These are phyloP conservation scores for Clonostachys rosea DNA, from an alignment of 2,329 filamentous ascomycete species.

Conservation along the genomic window DNA sequence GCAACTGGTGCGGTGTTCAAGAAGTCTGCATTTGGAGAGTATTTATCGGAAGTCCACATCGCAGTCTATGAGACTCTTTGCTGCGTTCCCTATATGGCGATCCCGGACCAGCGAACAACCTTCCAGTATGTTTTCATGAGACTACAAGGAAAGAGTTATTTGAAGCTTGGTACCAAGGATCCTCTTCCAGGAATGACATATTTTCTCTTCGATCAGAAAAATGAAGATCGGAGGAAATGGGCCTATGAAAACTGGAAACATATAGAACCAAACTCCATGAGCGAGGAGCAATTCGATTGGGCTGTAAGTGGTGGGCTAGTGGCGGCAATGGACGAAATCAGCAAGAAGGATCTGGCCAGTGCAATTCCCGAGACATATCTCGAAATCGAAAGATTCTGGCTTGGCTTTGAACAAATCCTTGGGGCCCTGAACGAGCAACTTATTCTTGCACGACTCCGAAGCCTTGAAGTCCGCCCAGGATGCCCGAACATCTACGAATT, in stretches of 20 bases:
- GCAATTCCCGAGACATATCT: constrained; percentile 20
- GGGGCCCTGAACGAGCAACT: constrained; percentile 67
- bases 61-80: constrained; percentile 87
- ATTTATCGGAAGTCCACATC: constrained; percentile 59
- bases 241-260: constrained; percentile 31
- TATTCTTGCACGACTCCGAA: constrained; percentile 73
- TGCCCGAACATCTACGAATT: constrained; percentile 62
- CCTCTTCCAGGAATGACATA: constrained; percentile 79
- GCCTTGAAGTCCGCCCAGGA: constrained; percentile 62
- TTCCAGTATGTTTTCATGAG: constrained; percentile 83
- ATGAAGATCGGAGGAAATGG: constrained; percentile 48
- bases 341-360: constrained; percentile 33
- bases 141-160: constrained; percentile 65
- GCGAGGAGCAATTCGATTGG: constrained; percentile 78
- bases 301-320: constrained; percentile 72
- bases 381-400: constrained; percentile 72
- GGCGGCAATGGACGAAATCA: constrained; percentile 59
- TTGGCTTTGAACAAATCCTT: constrained; percentile 70
- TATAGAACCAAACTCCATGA: constrained; percentile 56
- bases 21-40: constrained; percentile 37
- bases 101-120: constrained; percentile 43
- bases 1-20: constrained; percentile 39
- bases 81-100: constrained; percentile 69
- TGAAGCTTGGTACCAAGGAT: constrained; percentile 68
- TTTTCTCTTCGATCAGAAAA: constrained; percentile 66